A percentile compares a stretch with the other conserved stretches of the same genome.
These are phyloP conservation scores for Penicillium fuscoglaucum DNA, from an alignment of 2,329 filamentous ascomycete genomes.

Conservation along the genomic window DNA sequence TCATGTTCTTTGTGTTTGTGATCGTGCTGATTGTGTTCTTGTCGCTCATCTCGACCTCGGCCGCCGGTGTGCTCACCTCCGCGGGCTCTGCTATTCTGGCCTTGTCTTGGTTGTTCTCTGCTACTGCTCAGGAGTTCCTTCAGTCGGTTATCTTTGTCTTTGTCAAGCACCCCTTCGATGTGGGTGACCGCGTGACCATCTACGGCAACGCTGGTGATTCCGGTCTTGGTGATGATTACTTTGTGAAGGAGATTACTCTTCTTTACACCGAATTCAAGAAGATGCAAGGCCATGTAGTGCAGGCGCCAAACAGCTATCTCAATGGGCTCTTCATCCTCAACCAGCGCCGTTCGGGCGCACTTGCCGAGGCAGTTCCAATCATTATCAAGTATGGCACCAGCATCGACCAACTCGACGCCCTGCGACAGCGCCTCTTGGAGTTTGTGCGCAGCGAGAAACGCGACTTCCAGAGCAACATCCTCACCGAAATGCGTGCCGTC, in stretches of 20 bases:
- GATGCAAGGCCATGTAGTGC: slow-evolving; percentile 94
- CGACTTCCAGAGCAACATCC: slow-evolving; percentile 81
- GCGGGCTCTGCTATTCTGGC: slow-evolving; percentile 85
- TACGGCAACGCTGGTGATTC: slow-evolving; percentile 85
- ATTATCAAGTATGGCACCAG: slow-evolving; percentile 87
- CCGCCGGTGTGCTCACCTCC: slow-evolving; percentile 86
- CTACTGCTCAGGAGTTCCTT: slow-evolving; percentile 90
- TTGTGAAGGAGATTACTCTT: slow-evolving; percentile 89
- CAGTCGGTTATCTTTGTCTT: slow-evolving; percentile 95
- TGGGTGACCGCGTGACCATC: slow-evolving; percentile 86
- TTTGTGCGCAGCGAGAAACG: slow-evolving; percentile 85
- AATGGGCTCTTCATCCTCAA: slow-evolving; percentile 95
- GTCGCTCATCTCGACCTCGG: slow-evolving; percentile 83
- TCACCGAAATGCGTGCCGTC: slow-evolving; percentile 79
- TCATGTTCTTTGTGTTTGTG: slow-evolving; percentile 80
- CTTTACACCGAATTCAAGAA: slow-evolving; percentile 98
- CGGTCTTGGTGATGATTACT: slow-evolving; percentile 86
- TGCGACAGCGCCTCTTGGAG: slow-evolving; percentile 76
- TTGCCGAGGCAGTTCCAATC: slow-evolving; percentile 83
- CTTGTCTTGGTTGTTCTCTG: slow-evolving; percentile 87
- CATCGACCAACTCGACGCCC: slow-evolving; percentile 74
- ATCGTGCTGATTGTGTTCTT: slow-evolving; percentile 84
- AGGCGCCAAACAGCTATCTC: slow-evolving; percentile 90
- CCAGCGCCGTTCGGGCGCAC: slow-evolving; percentile 81
- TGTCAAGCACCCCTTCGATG: slow-evolving; percentile 95